These are phyloP conservation scores for Taxillus chinensis DNA, from an alignment of 164 flowering plant genomes.

Conservation along the genomic window DNA sequence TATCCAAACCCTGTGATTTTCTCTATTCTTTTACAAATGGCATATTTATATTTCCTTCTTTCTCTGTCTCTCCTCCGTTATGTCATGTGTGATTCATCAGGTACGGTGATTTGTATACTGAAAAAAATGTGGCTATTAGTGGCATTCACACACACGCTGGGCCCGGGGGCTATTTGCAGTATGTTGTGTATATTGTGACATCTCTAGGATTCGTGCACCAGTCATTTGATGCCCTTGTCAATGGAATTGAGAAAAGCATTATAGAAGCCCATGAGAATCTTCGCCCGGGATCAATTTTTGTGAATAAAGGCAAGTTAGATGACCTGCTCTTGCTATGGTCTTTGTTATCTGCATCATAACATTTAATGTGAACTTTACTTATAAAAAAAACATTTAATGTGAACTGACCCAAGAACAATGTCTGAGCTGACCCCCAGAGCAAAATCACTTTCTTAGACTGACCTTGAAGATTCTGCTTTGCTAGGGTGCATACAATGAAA, in stretches of 20 bases:
- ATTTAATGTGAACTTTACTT: too few species aligned
- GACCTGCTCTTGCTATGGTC: too few species aligned
- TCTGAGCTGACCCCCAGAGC: too few species aligned
- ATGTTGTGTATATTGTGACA: conserved; percentile 33
- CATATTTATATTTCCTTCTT: too few species aligned
- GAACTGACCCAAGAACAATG: too few species aligned
- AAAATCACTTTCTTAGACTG: too few species aligned
- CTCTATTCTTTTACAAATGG: not conserved
- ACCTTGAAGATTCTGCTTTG: too few species aligned
- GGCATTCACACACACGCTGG: conserved; percentile 70
- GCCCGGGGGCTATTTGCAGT: conserved; percentile 62
- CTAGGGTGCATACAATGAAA: too few species aligned
- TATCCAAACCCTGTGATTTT: too few species aligned
- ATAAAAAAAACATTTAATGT: too few species aligned
- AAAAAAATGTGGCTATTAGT: conserved; percentile 57
- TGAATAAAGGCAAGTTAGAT: conserved; percentile 32
- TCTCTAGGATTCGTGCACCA: conserved; percentile 49
- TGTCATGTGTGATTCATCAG: conserved; percentile 10
- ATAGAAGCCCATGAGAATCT: conserved; percentile 50
- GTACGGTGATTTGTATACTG: conserved; percentile 45
- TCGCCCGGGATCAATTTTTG: conserved; percentile 43
- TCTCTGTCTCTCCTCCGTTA: not conserved
- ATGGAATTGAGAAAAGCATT: conserved; percentile 39
- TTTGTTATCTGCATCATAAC: not conserved
- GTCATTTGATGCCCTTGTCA: conserved; percentile 50